A percentile compares a stretch with the other conserved stretches of the same genome.
phyloP scores from a whole-genome alignment of 192 early-diverging fungal species.

The Coemansia sp. region DNA sequence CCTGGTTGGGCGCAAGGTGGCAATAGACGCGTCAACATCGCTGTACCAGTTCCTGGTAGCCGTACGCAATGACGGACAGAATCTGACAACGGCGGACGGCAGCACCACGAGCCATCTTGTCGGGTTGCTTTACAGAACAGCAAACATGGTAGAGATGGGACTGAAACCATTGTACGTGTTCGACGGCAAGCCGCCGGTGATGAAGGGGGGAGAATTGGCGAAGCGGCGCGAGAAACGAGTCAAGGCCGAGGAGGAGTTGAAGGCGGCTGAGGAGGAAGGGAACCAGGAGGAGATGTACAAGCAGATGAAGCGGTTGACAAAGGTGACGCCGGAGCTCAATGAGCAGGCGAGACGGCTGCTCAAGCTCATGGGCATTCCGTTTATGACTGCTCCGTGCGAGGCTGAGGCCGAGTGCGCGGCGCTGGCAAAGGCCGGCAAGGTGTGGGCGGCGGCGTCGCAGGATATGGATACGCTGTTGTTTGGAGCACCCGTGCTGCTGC shows the following conservation, averaged over 20 bases:
- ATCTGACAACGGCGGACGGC: slow-evolving; percentile 84
- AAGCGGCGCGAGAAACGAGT: slow-evolving; percentile 73
- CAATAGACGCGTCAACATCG: slow-evolving; percentile 96
- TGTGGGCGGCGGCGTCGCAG: slow-evolving; percentile 94
- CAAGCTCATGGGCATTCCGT: slow-evolving; percentile 91
- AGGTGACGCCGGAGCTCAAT: slow-evolving; percentile 92
- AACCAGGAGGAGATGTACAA: slow-evolving; percentile 81
- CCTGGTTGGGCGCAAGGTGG: slow-evolving; percentile 92
- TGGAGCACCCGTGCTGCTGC: slow-evolving; percentile 81
- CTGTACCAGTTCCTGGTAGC: slow-evolving; percentile 99
- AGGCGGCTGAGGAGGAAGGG: slow-evolving; percentile 73
- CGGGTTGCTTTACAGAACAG: slow-evolving; percentile 95
- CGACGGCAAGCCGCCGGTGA: slow-evolving; percentile 92
- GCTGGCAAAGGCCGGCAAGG: slow-evolving; percentile 83
- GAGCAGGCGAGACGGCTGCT: slow-evolving; percentile 87
- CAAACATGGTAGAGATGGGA: slow-evolving; percentile 95
- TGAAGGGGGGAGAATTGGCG: slow-evolving; percentile 88
- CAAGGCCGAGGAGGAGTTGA: slow-evolving; percentile 67
- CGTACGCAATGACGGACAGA: slow-evolving; percentile 88
- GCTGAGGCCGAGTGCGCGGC: slow-evolving; percentile 98
- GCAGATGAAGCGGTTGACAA: slow-evolving; percentile 83
- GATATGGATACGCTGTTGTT: slow-evolving; percentile 99
- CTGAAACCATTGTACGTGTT: slow-evolving; percentile 98
- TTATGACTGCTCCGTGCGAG: slow-evolving; percentile 92
- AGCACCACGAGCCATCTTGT: slow-evolving; percentile 96